Evolutionary conservation across 2,329 filamentous ascomycete species (phyloP).

Genomic region (Chrysosporium keratinophilum): DNA sequence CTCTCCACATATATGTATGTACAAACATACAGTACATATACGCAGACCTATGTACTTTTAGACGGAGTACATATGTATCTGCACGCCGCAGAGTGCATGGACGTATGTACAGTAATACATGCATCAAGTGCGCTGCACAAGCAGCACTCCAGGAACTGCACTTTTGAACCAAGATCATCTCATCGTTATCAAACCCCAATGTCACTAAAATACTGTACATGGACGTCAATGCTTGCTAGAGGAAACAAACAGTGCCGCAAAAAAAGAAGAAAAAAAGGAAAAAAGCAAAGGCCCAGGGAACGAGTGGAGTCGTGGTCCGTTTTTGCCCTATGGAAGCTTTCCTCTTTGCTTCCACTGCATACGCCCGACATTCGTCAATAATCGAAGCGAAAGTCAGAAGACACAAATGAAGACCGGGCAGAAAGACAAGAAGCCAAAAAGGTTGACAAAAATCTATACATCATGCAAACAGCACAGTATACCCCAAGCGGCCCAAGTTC

Average conservation of each 20-base stretch:
- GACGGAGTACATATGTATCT: not conserved
- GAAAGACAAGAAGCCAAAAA: not conserved
- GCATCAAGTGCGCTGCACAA: not conserved
- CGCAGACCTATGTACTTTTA: no score
- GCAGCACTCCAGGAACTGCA: not conserved
- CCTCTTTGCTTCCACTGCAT: conserved; percentile 7
- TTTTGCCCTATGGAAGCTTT: conserved; percentile 6
- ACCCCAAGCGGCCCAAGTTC: not conserved
- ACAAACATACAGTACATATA: not conserved
- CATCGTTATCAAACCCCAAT: not conserved
- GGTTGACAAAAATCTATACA: conserved; percentile 2
- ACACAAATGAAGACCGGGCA: not conserved
- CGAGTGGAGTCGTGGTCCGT: conserved; percentile 5
- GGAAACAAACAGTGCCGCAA: not conserved
- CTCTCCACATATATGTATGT: not conserved
- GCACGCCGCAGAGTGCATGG: not conserved
- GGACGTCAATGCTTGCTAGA: conserved; percentile 5
- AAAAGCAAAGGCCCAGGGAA: not conserved
- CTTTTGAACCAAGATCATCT: not conserved
- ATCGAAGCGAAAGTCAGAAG: not conserved
- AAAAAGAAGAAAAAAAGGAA: not conserved
- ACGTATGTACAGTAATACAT: not conserved
- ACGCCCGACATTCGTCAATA: conserved; percentile 5
- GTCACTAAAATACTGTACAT: conserved; percentile 1
- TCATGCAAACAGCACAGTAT: not conserved